A percentile compares a stretch with the other conserved stretches of the same genome.
These are phyloP conservation scores for Straminergon stramineum DNA, from an alignment of 225 moss, liverwort and hornwort species.

Conservation along the genomic window DNA sequence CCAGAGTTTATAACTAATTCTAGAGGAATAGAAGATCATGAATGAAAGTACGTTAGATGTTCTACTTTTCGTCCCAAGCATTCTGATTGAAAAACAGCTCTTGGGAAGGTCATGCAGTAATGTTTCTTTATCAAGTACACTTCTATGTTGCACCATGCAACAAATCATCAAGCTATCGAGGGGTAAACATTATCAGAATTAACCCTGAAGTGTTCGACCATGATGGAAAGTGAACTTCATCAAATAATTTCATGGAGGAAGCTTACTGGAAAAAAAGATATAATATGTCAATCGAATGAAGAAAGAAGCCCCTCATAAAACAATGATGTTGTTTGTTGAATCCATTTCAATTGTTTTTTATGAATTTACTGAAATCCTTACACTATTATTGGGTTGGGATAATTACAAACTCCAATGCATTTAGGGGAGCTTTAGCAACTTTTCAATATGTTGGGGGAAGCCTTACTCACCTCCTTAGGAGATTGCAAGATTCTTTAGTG, in stretches of 20 bases:
- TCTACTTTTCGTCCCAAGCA: neutral
- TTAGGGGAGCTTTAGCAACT: neutral
- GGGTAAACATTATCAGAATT: neutral
- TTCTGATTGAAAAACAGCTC: neutral
- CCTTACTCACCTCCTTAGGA: rapidly evolving
- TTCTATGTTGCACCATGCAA: neutral
- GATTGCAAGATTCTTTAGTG: neutral
- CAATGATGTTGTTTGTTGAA: neutral
- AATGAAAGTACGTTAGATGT: no score
- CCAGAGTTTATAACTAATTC: neutral
- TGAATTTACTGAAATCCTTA: neutral
- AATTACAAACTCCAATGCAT: neutral
- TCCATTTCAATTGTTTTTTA: neutral
- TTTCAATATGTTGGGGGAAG: neutral
- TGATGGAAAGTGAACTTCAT: neutral
- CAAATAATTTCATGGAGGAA: no score
- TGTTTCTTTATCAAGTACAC: neutral
- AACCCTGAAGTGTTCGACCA: rapidly evolving
- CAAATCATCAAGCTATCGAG: neutral
- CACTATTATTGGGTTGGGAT: neutral
- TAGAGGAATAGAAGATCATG: no score
- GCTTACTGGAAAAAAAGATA: neutral
- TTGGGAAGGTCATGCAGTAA: neutral
- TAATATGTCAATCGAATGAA: neutral
- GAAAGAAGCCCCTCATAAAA: neutral